Base-by-base conservation (phyloP, 257 asterid species). In the Fraxinus americana region DNA sequence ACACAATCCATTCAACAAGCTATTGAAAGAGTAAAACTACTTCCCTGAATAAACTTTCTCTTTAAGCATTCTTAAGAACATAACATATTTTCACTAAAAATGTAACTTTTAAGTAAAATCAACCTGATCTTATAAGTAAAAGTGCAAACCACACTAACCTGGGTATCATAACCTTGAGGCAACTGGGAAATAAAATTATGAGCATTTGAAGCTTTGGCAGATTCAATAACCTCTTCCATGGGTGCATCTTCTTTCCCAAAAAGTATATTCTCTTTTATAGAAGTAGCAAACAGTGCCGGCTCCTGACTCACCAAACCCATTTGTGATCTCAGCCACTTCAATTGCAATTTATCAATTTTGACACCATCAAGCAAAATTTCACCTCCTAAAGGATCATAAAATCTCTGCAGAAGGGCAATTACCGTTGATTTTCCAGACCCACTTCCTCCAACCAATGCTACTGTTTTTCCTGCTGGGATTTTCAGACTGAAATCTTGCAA, bases 221-320 rank as follows among this genome's bases (percentile, higher is more conserved):
- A 97, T 78, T 88, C 91, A 0, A 89, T 81, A 67, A 95, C 96
- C 70, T 93, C 97, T 63, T 93, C 97, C 82, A 82, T 70, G 0
- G 97, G 74, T 2, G 97, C 99, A 69, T 91, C 91, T 71, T 95
- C 98, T 79, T 93, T 93, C 36, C 99, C 99, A 32, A 95, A 93
- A 68, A 92, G 83, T 79, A 95, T 93, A 54, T 95, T 95, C 74
- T 95, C 98, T 75, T 88, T 93, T 39, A 95, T 91, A 1, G 97
- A 82, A 25, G 98, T 93, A 0, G 97, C 99, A 66, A 93, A 95
- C 3, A 95, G 90, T 5, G 97, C 94, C 1, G 99, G 99, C 83
- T 95, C 99, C 52, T 95, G 99, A 78, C 99, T 95, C 30, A 92
- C 98, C 74, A 95, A 79, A 32, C 98, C 99, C 99, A 93, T 95